Evolutionary conservation across 2,329 filamentous ascomycete species (phyloP).

Genomic region (Colletotrichum higginsianum): DNA sequence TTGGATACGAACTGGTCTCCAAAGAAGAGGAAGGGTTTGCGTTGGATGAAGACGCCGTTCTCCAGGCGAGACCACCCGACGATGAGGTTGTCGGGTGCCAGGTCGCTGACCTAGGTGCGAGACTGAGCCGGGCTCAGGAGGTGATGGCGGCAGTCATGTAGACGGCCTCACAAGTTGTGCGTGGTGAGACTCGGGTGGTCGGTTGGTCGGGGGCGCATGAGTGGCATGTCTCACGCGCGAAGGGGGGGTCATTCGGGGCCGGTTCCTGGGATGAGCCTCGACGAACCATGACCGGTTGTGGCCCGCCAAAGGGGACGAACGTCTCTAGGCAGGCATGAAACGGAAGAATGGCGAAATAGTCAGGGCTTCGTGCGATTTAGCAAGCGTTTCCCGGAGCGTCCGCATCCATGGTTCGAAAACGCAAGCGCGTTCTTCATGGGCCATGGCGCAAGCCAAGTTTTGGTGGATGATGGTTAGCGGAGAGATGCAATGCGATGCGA

Average conservation of each 20-base stretch:
- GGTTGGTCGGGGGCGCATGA: slow-evolving; percentile 41
- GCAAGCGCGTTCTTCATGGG: neutral
- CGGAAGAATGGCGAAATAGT: slow-evolving; percentile 19
- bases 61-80: neutral
- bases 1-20: neutral
- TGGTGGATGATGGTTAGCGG: neutral
- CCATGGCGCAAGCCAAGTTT: neutral
- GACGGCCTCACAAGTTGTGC: slow-evolving; percentile 37
- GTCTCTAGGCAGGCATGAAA: neutral
- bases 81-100: slow-evolving; percentile 35
- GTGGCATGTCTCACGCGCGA: slow-evolving; percentile 38
- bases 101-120: slow-evolving; percentile 35
- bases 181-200: slow-evolving; percentile 39
- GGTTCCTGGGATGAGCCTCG: slow-evolving; percentile 36
- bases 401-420: neutral
- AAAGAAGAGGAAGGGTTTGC: neutral
- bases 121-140: slow-evolving; percentile 30
- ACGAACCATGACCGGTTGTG: slow-evolving; percentile 16
- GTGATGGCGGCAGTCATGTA: slow-evolving; percentile 37
- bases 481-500: neutral
- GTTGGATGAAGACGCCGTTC: neutral
- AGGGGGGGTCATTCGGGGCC: slow-evolving; percentile 38
- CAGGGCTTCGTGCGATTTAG: no score
- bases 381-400: neutral
- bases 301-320: neutral